Conservation (phyloP, 2,329 filamentous ascomycete species). For the Aspergillus tamarii region DNA sequence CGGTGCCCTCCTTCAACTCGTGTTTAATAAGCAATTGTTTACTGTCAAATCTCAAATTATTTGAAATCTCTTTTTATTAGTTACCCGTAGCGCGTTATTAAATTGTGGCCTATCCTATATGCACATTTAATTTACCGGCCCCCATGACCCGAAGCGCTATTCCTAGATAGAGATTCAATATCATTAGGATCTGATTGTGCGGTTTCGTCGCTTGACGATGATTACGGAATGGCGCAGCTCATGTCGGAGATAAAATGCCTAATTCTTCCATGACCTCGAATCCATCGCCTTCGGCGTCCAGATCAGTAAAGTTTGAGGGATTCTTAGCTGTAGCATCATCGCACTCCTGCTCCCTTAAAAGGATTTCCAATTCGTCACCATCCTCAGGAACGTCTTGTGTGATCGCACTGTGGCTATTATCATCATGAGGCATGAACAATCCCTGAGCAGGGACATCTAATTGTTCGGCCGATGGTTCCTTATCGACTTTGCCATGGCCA, state of each 20-base stretch:
- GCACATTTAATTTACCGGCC: background rate
- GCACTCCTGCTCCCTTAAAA: slow-evolving; percentile 54
- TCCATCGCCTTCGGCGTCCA: background rate
- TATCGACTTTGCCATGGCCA: background rate
- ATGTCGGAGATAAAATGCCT: slow-evolving; percentile 21
- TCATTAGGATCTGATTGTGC: background rate
- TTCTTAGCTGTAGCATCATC: slow-evolving; percentile 47
- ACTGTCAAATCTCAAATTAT: background rate
- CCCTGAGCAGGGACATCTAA: slow-evolving; percentile 7
- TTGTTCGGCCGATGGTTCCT: background rate
- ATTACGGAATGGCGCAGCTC: background rate
- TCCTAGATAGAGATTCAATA: background rate
- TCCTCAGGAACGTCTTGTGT: slow-evolving; percentile 39
- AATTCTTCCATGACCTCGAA: slow-evolving; percentile 58
- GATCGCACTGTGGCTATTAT: slow-evolving; percentile 14
- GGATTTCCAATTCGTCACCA: slow-evolving; percentile 54
- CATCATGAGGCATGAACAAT: slow-evolving; percentile 37
- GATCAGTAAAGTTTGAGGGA: slow-evolving; percentile 62
- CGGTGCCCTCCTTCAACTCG: background rate
- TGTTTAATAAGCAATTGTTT: background rate
- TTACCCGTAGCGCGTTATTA: background rate
- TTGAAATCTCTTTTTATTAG: background rate
- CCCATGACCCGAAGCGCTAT: background rate
- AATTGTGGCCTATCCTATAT: background rate
- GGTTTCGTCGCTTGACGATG: background rate